Conservation (phyloP, 2,329 filamentous ascomycete species). For the Aspergillus pseudoterreus region DNA sequence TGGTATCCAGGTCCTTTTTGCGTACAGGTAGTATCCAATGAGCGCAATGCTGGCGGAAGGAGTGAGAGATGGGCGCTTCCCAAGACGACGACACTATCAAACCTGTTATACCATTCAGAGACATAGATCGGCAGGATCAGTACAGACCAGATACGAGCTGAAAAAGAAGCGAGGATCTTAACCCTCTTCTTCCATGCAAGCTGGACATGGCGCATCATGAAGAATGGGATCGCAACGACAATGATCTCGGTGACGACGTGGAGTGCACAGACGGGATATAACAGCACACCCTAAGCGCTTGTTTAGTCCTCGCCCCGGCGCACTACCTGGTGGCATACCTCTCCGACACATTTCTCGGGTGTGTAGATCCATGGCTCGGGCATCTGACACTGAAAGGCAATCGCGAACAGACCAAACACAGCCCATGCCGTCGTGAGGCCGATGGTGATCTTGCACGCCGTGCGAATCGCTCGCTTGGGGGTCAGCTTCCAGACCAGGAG, state of each 20-base stretch:
- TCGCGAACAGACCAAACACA: conserved; percentile 17
- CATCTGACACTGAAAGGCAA: conserved; percentile 21
- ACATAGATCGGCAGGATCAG: neutral
- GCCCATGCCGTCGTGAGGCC: conserved; percentile 13
- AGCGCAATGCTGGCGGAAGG: conserved; percentile 15
- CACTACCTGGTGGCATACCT: conserved; percentile 2
- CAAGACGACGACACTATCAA: conserved; percentile 13
- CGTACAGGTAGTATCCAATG: conserved; percentile 17
- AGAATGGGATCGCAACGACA: conserved; percentile 16
- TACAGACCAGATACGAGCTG: conserved; percentile 12
- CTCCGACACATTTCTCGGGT: conserved; percentile 15
- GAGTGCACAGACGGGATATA: conserved; percentile 14
- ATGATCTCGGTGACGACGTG: conserved; percentile 18
- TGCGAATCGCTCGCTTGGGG: conserved; percentile 11
- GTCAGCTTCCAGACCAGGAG: conserved; percentile 18
- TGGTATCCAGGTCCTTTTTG: neutral
- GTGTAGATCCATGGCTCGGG: conserved; percentile 18
- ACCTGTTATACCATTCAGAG: neutral
- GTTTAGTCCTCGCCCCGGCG: neutral
- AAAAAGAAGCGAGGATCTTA: conserved; percentile 20
- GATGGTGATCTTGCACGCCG: conserved; percentile 11
- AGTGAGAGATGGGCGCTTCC: conserved; percentile 14
- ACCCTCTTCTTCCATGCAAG: conserved; percentile 14
- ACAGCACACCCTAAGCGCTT: conserved; percentile 13
- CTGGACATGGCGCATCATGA: conserved; percentile 24